These are phyloP conservation scores for Incumbomyces lentus DNA, from an alignment of 2,329 filamentous ascomycete genomes.

Conservation along the genomic window DNA sequence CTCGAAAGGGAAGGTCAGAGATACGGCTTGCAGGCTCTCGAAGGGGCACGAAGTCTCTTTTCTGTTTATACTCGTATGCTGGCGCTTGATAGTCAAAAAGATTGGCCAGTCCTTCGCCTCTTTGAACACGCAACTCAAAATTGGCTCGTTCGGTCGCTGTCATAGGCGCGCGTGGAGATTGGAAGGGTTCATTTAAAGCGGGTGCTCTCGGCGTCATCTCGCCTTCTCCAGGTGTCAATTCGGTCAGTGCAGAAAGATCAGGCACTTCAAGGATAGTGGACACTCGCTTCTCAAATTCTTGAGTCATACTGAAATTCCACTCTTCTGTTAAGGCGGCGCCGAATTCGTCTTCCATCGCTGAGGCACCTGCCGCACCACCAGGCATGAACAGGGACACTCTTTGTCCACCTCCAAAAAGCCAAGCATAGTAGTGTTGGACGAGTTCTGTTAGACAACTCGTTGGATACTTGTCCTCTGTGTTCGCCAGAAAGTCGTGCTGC, in stretches of 20 bases:
- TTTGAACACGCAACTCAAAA: slow-evolving; percentile 47
- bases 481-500: slow-evolving; percentile 35
- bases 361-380: slow-evolving; percentile 47
- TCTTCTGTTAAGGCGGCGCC: slow-evolving; percentile 40
- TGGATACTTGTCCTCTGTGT: slow-evolving; percentile 34
- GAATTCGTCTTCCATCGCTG: slow-evolving; percentile 32
- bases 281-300: slow-evolving; percentile 46
- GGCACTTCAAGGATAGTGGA: slow-evolving; percentile 32
- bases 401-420: slow-evolving; percentile 39
- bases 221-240: slow-evolving; percentile 35
- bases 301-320: slow-evolving; percentile 57
- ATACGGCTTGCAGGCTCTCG: slow-evolving; percentile 23
- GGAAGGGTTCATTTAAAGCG: background rate
- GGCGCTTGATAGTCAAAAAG: slow-evolving; percentile 46
- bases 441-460: slow-evolving; percentile 35
- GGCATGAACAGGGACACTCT: slow-evolving; percentile 49
- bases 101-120: slow-evolving; percentile 47
- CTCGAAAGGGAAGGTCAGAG: slow-evolving; percentile 46
- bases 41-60: slow-evolving; percentile 39
- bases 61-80: slow-evolving; percentile 49
- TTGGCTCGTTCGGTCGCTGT: slow-evolving; percentile 39
- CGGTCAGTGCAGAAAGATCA: slow-evolving; percentile 28
- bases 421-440: slow-evolving; percentile 39
- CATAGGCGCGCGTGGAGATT: slow-evolving; percentile 25
- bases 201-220: slow-evolving; percentile 27